Base-by-base conservation (phyloP, 75 land plant genomes). In the Selaginella tamariscina region DNA sequence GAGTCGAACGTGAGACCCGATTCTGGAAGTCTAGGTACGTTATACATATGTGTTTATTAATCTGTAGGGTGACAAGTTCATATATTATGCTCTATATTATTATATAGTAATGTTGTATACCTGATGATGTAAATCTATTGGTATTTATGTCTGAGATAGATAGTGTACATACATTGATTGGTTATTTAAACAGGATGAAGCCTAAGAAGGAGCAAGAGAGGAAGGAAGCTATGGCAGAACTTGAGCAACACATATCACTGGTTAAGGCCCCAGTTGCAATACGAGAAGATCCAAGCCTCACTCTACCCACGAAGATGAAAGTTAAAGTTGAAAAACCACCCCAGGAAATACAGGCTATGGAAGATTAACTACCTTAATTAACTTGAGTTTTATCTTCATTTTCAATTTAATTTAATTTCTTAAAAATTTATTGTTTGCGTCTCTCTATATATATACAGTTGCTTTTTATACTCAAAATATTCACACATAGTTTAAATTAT, bases 181-280 rank as follows among this genome's bases (percentile, higher is more conserved):
- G n/a, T n/a, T n/a, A n/a, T n/a, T n/a, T n/a, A n/a, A 39, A 39
- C 88, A 89, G 95, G 80, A 85, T 83, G 86, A 94, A 87, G 74
- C 84, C 78, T 5, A 87, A 85, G 78, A 87, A 81, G 65, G 69
- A 77, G 32, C 74, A 80, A 60, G 79, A 70, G 70, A 75, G 32
- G 55, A 79, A 57, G 62, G 89, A 82, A 59, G 99, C 80, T 9
- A 64, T 55, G 0, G 78, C 57, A 55, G 96, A 94, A 77, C 70
- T 94, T 78, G 83, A 90, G 33, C 91, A 90, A 65, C 67, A 80
- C 75, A 90, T 94, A 32, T 70, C 73, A 49, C 24, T 94, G 73
- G 85, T 94, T 69, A 90, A 87, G 81, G 87, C 91, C 22, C 99
- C 99, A 1, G 57, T 24, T 32, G 83, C 78, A 30, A 72, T 85